Percentiles rank a stretch among this genome's conserved stretches.
Evolutionary conservation across 179 eudicot genomes (phyloP).

Genomic region (Vitellaria paradoxa): DNA sequence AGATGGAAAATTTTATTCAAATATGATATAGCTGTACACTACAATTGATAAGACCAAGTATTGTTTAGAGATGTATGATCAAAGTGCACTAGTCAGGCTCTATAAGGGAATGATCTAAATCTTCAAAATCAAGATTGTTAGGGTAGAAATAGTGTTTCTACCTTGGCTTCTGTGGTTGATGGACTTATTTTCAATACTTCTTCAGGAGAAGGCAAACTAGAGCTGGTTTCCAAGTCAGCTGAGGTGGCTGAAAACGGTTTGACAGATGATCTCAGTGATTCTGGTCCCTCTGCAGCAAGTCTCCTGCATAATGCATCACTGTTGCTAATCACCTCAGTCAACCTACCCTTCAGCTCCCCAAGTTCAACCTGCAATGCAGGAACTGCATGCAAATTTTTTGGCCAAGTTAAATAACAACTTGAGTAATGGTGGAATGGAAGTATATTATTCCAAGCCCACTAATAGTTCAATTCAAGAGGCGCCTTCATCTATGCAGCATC

Average conservation of each 20-base stretch:
- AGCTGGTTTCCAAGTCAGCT: conserved; percentile 28
- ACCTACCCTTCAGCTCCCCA: conserved; percentile 88
- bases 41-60: background rate
- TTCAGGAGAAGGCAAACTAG: conserved; percentile 7
- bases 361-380: conserved; percentile 82
- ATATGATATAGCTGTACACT: background rate
- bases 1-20: background rate
- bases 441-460: no score
- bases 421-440: no score
- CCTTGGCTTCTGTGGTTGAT: background rate
- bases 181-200: background rate
- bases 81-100: background rate
- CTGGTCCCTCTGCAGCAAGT: conserved; percentile 68
- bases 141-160: conserved; percentile 2
- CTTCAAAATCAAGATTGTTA: background rate
- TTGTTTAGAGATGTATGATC: background rate
- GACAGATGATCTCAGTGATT: conserved; percentile 63
- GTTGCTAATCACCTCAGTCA: conserved; percentile 86
- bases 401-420: background rate
- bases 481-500: background rate
- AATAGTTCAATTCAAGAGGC: background rate
- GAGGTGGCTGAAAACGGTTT: conserved; percentile 56
- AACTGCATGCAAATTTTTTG: conserved; percentile 37
- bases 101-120: background rate
- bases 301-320: conserved; percentile 81